phyloP scores from a whole-genome alignment of 2,329 filamentous ascomycete species.

The Aspergillus hortae region DNA sequence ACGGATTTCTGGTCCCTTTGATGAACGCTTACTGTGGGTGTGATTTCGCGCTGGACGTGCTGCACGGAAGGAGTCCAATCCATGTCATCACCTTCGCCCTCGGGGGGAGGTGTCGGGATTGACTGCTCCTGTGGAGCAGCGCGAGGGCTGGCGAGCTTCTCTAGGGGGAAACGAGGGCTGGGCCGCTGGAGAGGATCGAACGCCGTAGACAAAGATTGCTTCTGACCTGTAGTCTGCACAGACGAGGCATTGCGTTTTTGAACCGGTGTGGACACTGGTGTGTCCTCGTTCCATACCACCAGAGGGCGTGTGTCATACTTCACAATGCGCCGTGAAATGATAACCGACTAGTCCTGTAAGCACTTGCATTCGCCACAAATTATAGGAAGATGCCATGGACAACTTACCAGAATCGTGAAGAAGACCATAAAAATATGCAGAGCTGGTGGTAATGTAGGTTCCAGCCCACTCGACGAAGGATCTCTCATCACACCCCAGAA shows the following conservation, averaged over 20 bases:
- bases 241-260: constrained; percentile 18
- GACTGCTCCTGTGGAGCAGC: constrained; percentile 19
- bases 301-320: constrained; percentile 39
- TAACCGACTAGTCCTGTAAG: constrained; percentile 32
- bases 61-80: constrained; percentile 49
- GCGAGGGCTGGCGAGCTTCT: constrained; percentile 34
- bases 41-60: constrained; percentile 22
- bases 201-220: constrained; percentile 13
- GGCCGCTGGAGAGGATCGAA: constrained; percentile 12
- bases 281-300: constrained; percentile 40
- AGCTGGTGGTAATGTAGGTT: constrained; percentile 27
- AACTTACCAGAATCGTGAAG: constrained; percentile 38
- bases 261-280: constrained; percentile 26
- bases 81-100: constrained; percentile 40
- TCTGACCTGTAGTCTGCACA: constrained; percentile 12
- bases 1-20: constrained; percentile 27
- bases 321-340: constrained; percentile 36
- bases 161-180: constrained; percentile 36
- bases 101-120: constrained; percentile 37
- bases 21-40: constrained; percentile 28
- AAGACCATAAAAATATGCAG: constrained; percentile 39
- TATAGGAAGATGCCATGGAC: neutral
- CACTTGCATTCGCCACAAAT: neutral
- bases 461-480: constrained; percentile 30
- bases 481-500: constrained; percentile 44